phyloP scores from a whole-genome alignment of 2,329 filamentous ascomycete species.

The Aureobasidium leucospermi region DNA sequence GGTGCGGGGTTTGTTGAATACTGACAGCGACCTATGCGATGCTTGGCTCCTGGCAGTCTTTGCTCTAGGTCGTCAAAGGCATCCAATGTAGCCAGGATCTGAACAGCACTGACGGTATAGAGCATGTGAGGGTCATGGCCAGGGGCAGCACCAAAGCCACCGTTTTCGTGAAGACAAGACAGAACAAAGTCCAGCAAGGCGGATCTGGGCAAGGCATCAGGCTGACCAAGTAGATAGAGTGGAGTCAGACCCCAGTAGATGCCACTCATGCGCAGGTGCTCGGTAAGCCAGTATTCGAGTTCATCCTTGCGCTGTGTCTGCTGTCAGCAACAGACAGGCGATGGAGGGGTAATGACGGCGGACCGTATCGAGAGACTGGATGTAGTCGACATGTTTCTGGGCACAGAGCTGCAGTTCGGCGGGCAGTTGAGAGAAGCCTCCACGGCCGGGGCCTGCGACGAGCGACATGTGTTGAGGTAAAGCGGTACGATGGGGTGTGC shows the following conservation, averaged over 20 bases:
- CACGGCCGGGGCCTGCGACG: conserved; percentile 53
- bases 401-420: conserved; percentile 46
- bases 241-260: conserved; percentile 94
- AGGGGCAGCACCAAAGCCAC: conserved; percentile 89
- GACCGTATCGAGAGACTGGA: conserved; percentile 83
- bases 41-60: conserved; percentile 58
- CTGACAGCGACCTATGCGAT: conserved; percentile 73
- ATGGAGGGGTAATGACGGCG: conserved; percentile 28
- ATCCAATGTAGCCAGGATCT: conserved; percentile 82
- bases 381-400: conserved; percentile 78
- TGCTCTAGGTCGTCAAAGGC: conserved; percentile 76
- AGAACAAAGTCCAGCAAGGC: conserved; percentile 89
- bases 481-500: neutral
- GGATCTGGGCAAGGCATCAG: conserved; percentile 71
- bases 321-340: conserved; percentile 15
- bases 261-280: conserved; percentile 90
- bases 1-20: neutral
- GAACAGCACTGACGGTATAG: conserved; percentile 89
- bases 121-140: conserved; percentile 94
- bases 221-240: conserved; percentile 73
- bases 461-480: conserved; percentile 45
- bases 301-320: conserved; percentile 69
- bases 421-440: conserved; percentile 34
- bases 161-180: conserved; percentile 81
- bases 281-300: conserved; percentile 95